Evolutionary conservation across 495 filamentous ascomycete species (phyloP), one percentile per base, ranked within the genome.

Genomic region (Cryomyces antarcticus): DNA sequence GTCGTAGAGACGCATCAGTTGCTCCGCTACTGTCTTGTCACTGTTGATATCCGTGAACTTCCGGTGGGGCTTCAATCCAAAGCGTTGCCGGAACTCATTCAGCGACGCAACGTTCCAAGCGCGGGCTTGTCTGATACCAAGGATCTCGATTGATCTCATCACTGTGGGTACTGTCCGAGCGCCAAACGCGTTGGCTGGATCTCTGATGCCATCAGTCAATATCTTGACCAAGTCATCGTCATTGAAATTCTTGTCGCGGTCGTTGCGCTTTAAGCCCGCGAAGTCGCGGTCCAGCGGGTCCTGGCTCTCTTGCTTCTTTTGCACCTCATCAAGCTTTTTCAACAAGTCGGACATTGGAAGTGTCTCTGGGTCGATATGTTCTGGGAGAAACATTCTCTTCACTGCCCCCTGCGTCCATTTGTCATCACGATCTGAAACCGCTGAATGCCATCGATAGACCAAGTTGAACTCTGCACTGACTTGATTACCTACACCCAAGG

Each of bases 71-170:
- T 75, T 70, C 12, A 94, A 62, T 7, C 73, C 75, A 51, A 92
- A 88, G 63, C 81, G 82, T 48, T 74, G 67, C 31, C 86, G 67
- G 62, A 94, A 87, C 57, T 94, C 86, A 56, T 94, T 94, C 41
- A 94, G 62, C 3, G 80, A 78, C 1, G 79, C 78, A 24, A 86
- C 52, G 47, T 84, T 82, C 86, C 86, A 93, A 13, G 72, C 68
- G 7, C 86, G 75, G 3, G 79, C 77, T 49, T 92, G 83, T 49
- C 83, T 70, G 43, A 94, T 93, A 31, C 86, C 84, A 0, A 94
- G 67, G 37, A 88, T 78, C 54, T 94, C 86, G 11, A 93, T 67
- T 9, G 73, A 70, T 39, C 71, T 71, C 64, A 94, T 69, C 36
- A 80, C 66, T 9, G 63, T 59, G 0, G 86, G 86, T 0, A 92